Evolutionary conservation across 2,329 filamentous ascomycete genomes (phyloP).

Genomic region (Knufia fluminis): DNA sequence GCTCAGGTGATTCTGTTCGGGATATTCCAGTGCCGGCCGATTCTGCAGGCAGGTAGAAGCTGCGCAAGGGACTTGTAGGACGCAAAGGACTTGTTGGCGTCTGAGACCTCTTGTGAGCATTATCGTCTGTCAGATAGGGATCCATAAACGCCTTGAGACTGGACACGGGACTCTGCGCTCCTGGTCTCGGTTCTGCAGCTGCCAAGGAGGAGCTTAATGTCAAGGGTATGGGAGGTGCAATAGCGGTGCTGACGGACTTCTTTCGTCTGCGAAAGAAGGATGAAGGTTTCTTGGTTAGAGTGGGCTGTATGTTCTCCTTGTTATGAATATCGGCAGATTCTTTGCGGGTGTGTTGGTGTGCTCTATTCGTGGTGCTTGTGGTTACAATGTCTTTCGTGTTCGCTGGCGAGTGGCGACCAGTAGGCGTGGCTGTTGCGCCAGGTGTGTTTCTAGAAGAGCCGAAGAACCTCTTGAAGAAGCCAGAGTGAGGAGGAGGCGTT

Average conservation of each 20-base stretch:
- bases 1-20: not conserved
- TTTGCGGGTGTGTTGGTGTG: constrained; percentile 25
- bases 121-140: constrained; percentile 55
- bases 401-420: not conserved
- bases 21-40: constrained; percentile 12
- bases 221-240: constrained; percentile 46
- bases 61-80: constrained; percentile 17
- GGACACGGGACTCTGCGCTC: constrained; percentile 56
- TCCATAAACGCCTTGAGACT: constrained; percentile 82
- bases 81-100: constrained; percentile 14
- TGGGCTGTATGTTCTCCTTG: constrained; percentile 28
- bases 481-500: constrained; percentile 43
- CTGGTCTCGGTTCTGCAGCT: constrained; percentile 27
- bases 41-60: constrained; percentile 16
- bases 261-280: constrained; percentile 92
- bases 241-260: constrained; percentile 68
- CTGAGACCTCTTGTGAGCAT: constrained; percentile 16
- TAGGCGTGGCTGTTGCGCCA: constrained; percentile 16
- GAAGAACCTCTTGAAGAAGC: constrained; percentile 92
- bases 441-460: constrained; percentile 55
- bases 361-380: constrained; percentile 21
- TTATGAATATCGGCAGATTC: constrained; percentile 24
- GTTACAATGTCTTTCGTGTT: constrained; percentile 11
- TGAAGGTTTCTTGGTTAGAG: constrained; percentile 78
- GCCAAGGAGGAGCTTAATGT: constrained; percentile 33